Base-by-base conservation (phyloP, 352 stramenopile genomes). In the Globisporangium solare region DNA sequence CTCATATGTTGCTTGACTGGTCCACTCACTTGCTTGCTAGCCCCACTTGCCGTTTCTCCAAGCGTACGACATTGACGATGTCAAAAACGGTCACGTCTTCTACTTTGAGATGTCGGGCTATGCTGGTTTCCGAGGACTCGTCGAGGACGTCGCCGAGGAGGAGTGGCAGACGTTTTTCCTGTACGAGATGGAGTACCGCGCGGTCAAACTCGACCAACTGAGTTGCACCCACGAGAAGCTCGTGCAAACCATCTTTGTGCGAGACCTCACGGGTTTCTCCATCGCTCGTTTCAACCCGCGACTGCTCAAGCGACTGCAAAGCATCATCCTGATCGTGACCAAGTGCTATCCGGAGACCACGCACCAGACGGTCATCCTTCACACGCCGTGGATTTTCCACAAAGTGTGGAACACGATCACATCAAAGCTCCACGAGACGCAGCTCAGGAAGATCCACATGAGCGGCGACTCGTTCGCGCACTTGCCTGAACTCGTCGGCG, bases 71-170 rank as follows among this genome's bases (percentile, higher is more conserved):
- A 56, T 88, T 17, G 68, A 58, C 6, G 74, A 83, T 22, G 53
- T 52, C 31, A 48, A 64, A 10, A 63, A 74, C 20, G 64, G 56
- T 52, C 65, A 84, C 52, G 70, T 86, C 14, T 76, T 89, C 17
- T 83, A 74, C 63, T 88, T 88, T 63, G 81, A 91, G 61, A 83
- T 88, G 69, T 72, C 76, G 22, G 81, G 81, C 22, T 86, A 84
- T 32, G 68, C 74, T 6, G 81, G 89, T 56, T 59, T 89, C 6
- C 71, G 71, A 18, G 76, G 74, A 0, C 63, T 91, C n/a, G 32
- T 87, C 5, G 74, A 70, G 20, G 66, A 88, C 51, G 60, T 91
- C 31, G 73, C 67, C 6, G 75, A 91, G 47, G 81, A 88, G 6
- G 81, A 91, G 50, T 89, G 76, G 78, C 71, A 74, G 42, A 70